Evolutionary conservation across 352 stramenopile genomes (phyloP).

Genomic region (Phytopythium helicoides): DNA sequence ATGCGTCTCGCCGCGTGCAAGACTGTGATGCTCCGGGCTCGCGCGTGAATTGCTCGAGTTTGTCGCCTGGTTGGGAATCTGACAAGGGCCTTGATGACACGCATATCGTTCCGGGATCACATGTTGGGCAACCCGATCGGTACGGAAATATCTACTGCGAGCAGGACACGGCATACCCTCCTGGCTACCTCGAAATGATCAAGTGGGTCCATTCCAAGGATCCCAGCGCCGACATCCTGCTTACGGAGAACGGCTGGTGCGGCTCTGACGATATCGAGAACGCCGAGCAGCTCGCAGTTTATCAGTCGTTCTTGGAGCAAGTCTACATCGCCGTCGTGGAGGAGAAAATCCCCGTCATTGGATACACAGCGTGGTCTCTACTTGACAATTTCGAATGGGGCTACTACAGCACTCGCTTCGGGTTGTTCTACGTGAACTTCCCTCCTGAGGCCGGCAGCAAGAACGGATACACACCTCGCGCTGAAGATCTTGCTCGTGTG

Average conservation of each 20-base stretch:
- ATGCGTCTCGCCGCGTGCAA: no score
- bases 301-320: slow-evolving; percentile 11
- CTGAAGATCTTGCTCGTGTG: no score
- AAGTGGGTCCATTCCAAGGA: slow-evolving; percentile 38
- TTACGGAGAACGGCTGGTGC: slow-evolving; percentile 56
- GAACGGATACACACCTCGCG: no score
- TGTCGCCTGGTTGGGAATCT: slow-evolving; percentile 14
- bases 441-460: no score
- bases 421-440: no score
- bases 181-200: slow-evolving; percentile 35
- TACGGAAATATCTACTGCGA: no score
- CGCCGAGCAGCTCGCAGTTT: slow-evolving; percentile 21
- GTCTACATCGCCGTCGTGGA: slow-evolving; percentile 10
- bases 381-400: slow-evolving; percentile 92
- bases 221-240: slow-evolving; percentile 17
- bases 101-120: no score
- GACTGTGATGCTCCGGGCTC: no score
- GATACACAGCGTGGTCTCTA: slow-evolving; percentile 86
- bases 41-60: no score
- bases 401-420: not conserved
- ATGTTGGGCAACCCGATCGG: no score
- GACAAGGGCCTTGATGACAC: slow-evolving; percentile 4
- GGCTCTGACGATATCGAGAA: slow-evolving; percentile 34
- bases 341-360: slow-evolving; percentile 25
- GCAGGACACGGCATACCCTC: slow-evolving; percentile 31